Conservation (phyloP, 176 grass and related monocot genomes). For the Rhynchospora breviuscula region DNA sequence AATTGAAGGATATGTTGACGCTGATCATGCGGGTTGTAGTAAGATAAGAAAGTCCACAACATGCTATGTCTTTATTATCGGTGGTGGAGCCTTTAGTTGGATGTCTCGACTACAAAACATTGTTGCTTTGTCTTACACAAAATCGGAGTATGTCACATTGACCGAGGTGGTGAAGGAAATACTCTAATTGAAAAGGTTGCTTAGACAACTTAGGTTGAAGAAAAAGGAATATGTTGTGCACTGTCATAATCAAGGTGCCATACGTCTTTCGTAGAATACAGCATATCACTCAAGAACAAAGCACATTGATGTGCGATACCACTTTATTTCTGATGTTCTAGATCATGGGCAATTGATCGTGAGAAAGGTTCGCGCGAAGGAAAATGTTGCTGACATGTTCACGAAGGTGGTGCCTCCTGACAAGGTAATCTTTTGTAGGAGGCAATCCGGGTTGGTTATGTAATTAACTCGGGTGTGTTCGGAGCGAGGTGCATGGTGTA, state of each 20-base stretch:
- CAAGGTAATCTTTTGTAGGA: no score
- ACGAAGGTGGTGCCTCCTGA: no score
- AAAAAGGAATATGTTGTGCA: background rate
- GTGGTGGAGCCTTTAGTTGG: slow-evolving; percentile 5
- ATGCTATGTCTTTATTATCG: background rate
- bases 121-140: background rate
- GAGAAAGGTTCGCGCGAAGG: no score
- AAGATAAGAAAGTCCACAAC: background rate
- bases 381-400: no score
- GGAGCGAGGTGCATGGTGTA: background rate
- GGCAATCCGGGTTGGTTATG: no score
- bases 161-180: background rate
- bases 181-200: background rate
- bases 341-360: background rate
- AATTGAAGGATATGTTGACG: background rate
- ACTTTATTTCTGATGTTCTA: background rate
- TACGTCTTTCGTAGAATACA: background rate
- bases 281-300: background rate
- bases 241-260: background rate
- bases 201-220: background rate
- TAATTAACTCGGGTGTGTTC: background rate
- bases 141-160: background rate
- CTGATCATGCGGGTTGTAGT: background rate
- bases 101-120: background rate
- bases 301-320: background rate